Evolutionary conservation across 2,329 filamentous ascomycete genomes (phyloP).

Genomic region (Aphanocladium album): DNA sequence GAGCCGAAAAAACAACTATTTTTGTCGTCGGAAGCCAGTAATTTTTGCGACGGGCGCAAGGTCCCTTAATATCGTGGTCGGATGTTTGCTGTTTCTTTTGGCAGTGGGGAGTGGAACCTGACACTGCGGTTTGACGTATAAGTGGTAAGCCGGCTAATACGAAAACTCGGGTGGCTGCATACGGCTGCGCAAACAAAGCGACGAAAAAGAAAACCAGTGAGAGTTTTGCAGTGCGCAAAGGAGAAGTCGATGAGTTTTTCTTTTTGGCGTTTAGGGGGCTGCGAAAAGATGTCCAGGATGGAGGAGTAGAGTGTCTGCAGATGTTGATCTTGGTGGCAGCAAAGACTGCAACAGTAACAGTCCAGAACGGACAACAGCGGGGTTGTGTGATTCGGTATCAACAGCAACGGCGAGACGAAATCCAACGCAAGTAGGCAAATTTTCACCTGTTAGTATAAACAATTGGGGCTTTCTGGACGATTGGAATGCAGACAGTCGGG

Average conservation of each 20-base stretch:
- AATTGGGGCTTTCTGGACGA: neutral
- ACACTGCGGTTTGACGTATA: neutral
- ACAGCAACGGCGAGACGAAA: neutral
- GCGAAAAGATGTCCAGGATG: neutral
- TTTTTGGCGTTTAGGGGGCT: neutral
- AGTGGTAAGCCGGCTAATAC: conserved; percentile 8
- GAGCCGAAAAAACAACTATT: neutral
- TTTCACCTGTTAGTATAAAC: neutral
- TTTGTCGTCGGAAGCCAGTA: neutral
- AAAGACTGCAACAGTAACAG: neutral
- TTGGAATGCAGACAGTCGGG: neutral
- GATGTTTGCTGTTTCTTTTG: conserved; percentile 11
- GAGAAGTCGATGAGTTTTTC: neutral
- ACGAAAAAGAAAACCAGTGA: neutral
- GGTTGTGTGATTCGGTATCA: conserved; percentile 1
- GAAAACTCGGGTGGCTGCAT: neutral
- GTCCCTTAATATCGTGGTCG: conserved; percentile 7
- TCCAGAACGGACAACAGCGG: neutral
- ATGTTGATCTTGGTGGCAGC: neutral
- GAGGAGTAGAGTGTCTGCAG: neutral
- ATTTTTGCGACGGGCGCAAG: neutral
- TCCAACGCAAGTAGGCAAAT: neutral
- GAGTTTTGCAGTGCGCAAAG: neutral
- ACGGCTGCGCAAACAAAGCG: neutral
- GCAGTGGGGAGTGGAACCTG: conserved; percentile 3